These are phyloP conservation scores for Cryphonectria naterciae DNA, from an alignment of 2,329 filamentous ascomycete genomes.

Conservation along the genomic window DNA sequence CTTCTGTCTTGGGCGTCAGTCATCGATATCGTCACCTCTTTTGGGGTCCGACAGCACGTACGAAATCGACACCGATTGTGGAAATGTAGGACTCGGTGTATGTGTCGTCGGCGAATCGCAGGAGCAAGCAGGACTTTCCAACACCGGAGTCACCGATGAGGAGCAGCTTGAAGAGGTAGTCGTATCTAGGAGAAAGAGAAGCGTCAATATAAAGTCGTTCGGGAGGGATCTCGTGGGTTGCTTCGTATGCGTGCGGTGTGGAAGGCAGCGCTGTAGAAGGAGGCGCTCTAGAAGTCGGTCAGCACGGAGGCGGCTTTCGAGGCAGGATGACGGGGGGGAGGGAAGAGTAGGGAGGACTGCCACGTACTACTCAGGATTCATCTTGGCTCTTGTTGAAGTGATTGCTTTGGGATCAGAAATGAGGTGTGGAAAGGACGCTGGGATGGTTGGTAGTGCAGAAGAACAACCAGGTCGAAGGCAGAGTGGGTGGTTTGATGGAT, in stretches of 20 bases:
- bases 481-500: conserved; percentile 29
- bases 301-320: conserved; percentile 27
- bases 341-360: conserved; percentile 32
- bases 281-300: conserved; percentile 30
- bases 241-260: neutral
- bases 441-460: conserved; percentile 26
- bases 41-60: conserved; percentile 56
- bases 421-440: conserved; percentile 12
- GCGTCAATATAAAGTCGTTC: conserved; percentile 33
- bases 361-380: conserved; percentile 93
- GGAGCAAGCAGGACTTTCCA: conserved; percentile 97
- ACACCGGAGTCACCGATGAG: conserved; percentile 99
- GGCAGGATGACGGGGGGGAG: conserved; percentile 19
- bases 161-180: conserved; percentile 99
- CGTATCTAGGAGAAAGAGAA: conserved; percentile 72
- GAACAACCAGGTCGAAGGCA: conserved; percentile 25
- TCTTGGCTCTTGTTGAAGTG: conserved; percentile 56
- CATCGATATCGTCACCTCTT: conserved; percentile 2
- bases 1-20: conserved; percentile 70
- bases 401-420: conserved; percentile 1
- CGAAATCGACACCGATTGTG: conserved; percentile 98
- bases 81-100: conserved; percentile 99
- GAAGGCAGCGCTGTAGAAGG: conserved; percentile 11
- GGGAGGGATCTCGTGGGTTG: conserved; percentile 3
- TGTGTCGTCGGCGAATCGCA: conserved; percentile 98